Evolutionary conservation across 2,329 filamentous ascomycete genomes (phyloP), one percentile per base, ranked within the genome.

Genomic region (Dothidotthia symphoricarpi): DNA sequence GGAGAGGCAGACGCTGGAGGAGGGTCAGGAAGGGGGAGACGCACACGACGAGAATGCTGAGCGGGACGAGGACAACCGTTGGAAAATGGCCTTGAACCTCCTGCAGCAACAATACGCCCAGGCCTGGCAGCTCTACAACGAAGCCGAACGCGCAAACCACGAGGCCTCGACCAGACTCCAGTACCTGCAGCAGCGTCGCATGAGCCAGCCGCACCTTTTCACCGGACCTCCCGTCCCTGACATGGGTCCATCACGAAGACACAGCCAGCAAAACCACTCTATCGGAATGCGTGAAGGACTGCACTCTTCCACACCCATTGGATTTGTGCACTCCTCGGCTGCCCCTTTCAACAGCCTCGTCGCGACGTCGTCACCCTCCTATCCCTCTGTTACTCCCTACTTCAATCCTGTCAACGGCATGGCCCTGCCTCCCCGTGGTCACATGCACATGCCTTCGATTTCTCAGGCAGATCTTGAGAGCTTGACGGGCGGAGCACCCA

Each of bases 391-490:
- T 22, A 63, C 71, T 4, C 70, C 74, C 1, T 71, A 78, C 29
- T 69, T 78, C 34, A 77, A 78, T n/a, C 77, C 81, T 33, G 72
- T 72, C 33, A 82, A 82, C 48, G 80, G 80, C 41, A 82, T 81
- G 76, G 75, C 77, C 3, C 55, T 80, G n/a, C 66, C 71, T 5
- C 14, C 62, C 2, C 55, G 41, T 13, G 41, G 41, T 3, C 41
- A 44, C 46, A 11, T 55, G 45, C 28, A 59, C 54, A 28, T 51
- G 48, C 35, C 47, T 7, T 60, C 57, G 24, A 58, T 82, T 37
- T 80, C 78, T 5, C 83, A 86, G 22, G 76, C 80, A 2, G 82
- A 85, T 13, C 68, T 83, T 4, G 78, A 79, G 41, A 74, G 74
- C 13, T 62, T 85, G 24, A 81, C 76, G 3, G 77, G 75, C 13